A percentile compares a stretch with the other conserved stretches of the same genome.
These are phyloP conservation scores for Hepatocystis sp. DNA, from an alignment of 169 alveolate species.

Conservation along the genomic window DNA sequence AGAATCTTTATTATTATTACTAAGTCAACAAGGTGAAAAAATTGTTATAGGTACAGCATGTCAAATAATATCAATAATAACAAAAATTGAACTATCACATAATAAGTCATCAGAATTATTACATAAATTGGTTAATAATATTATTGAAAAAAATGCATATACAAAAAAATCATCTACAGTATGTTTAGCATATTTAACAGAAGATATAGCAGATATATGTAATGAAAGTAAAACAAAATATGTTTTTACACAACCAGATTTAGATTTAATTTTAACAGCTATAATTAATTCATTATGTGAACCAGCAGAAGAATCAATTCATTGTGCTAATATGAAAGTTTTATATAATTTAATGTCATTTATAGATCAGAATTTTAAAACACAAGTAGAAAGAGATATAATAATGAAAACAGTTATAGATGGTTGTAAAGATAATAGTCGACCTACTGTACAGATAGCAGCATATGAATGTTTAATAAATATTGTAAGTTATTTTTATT, in stretches of 20 bases:
- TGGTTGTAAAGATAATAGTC: constrained; percentile 83
- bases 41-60: constrained; percentile 88
- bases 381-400: constrained; percentile 81
- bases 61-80: constrained; percentile 88
- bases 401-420: constrained; percentile 85
- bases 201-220: constrained; percentile 85
- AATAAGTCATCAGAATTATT: constrained; percentile 91
- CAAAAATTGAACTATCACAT: constrained; percentile 87
- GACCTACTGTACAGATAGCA: constrained; percentile 86
- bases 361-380: constrained; percentile 80
- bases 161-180: constrained; percentile 87
- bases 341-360: constrained; percentile 80
- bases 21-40: constrained; percentile 85
- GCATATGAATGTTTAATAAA: constrained; percentile 91
- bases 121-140: constrained; percentile 82
- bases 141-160: constrained; percentile 84
- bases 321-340: constrained; percentile 81
- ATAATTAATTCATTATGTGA: constrained; percentile 83
- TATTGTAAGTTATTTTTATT: constrained; percentile 88
- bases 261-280: constrained; percentile 81
- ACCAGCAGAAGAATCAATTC: constrained; percentile 80
- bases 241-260: constrained; percentile 79
- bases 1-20: constrained; percentile 79
- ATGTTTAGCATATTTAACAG: constrained; percentile 88
- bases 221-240: constrained; percentile 80